Base-by-base conservation (phyloP, 768 basidiomycete genomes). In the Favolaschia claudopus region DNA sequence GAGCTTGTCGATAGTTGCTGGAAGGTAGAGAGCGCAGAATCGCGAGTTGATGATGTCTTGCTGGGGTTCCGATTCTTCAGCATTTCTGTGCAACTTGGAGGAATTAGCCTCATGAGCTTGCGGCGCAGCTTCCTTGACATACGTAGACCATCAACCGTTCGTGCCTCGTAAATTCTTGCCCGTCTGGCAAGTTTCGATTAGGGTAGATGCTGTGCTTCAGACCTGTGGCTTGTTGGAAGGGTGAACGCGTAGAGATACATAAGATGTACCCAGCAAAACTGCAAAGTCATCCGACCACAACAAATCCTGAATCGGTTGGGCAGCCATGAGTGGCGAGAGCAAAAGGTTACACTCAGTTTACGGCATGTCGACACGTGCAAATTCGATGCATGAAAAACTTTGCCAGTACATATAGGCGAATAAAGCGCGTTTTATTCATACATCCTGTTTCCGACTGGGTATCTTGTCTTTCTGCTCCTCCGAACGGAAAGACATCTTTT, bases 11-110 rank as follows among this genome's bases (percentile, higher is more conserved):
- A 68, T 28, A 10, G 61, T 66, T 12, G 57, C 64, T 7, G 64
- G 64, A 20, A 68, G 67, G 55, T 65, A 65, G 15, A 45, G 27
- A 8, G 67, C 64, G 33, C 61, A 68, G 49, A 65, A 68, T 20
- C 37, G 40, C 20, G 64, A 63, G 58, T 58, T 63, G 29, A 66
- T 19, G 6, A 46, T 15, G 28, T 65, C 64, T 34, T 60, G 56
- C n/a, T 65, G 43, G 7, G 22, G 19, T 31, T 62, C n/a, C 15
- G 63, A 22, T 31, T 42, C 29, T 13, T 5, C 22, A 2, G 4
- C n/a, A 38, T 39, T 66, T 27, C 22, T 13, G n/a, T 40, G 32
- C 31, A 60, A 1, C 65, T 66, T 40, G 36, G 33, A 17, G 28
- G 20, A 19, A 42, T 50, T 27, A 29, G 7, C 2, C 6, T 4